A percentile compares a stretch with the other conserved stretches of the same genome.
Conservation (phyloP, 148 eudicot genomes). For the Camellia japonica region DNA sequence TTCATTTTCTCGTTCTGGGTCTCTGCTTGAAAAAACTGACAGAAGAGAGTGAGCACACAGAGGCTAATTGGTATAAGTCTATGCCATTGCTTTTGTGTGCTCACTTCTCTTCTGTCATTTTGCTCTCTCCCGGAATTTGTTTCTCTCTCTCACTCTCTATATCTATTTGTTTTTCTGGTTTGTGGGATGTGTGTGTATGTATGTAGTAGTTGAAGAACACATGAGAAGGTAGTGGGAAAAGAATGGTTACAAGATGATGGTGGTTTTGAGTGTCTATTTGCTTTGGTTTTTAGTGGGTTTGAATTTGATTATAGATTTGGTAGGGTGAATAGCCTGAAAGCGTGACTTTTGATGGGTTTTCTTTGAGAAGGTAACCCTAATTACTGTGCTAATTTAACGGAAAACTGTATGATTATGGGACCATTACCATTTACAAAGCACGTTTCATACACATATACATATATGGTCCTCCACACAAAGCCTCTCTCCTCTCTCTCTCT, state of each 20-base stretch:
- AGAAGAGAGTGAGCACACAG: constrained; percentile 84
- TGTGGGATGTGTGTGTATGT: background rate
- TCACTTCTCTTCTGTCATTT: constrained; percentile 69
- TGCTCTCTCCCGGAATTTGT: background rate
- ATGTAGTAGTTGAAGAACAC: constrained; percentile 7
- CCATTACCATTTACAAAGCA: constrained; percentile 16
- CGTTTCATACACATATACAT: background rate
- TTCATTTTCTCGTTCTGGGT: background rate
- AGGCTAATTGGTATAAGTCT: constrained; percentile 39
- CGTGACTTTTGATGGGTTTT: constrained; percentile 41
- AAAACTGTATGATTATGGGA: constrained; percentile 29
- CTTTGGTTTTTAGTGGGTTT: background rate
- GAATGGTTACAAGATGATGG: background rate
- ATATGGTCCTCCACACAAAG: constrained; percentile 23
- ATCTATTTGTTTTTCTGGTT: background rate
- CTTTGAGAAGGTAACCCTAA: constrained; percentile 26
- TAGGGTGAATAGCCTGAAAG: constrained; percentile 16
- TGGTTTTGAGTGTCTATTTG: background rate
- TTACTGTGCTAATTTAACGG: constrained; percentile 30
- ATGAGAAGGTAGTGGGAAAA: background rate
- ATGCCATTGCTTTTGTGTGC: constrained; percentile 59
- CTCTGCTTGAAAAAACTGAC: constrained; percentile 36
- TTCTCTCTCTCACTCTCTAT: background rate
- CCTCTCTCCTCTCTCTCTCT: background rate
- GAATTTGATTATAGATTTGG: constrained; percentile 7